A percentile compares a stretch with the other conserved stretches of the same genome.
These are phyloP conservation scores for Dittrichia graveolens DNA, from an alignment of 129 eudicot genomes.

Conservation along the genomic window DNA sequence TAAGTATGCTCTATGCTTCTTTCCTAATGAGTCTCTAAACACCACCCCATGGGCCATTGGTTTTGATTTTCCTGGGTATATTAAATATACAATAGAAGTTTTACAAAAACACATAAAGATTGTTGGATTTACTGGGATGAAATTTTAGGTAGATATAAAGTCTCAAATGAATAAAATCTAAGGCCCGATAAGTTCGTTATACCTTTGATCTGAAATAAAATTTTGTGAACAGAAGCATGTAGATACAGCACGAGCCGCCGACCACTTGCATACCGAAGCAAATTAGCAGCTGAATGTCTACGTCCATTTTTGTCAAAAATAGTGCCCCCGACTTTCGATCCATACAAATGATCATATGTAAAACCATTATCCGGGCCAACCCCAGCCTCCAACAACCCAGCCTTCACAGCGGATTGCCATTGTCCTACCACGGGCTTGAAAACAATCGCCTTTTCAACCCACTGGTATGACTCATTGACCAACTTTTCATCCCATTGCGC, in stretches of 20 bases:
- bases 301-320: slow-evolving; percentile 50
- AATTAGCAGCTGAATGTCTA: slow-evolving; percentile 67
- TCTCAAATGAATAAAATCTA: too few species aligned
- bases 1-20: slow-evolving; percentile 51
- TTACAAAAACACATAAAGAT: too few species aligned
- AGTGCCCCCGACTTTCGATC: slow-evolving; percentile 69
- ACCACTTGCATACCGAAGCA: slow-evolving; percentile 58
- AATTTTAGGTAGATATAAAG: neutral
- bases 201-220: slow-evolving; percentile 57
- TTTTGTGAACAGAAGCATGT: slow-evolving; percentile 60
- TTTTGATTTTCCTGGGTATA: slow-evolving; percentile 38
- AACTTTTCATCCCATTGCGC: slow-evolving; percentile 57
- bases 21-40: slow-evolving; percentile 53
- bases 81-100: neutral
- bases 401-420: slow-evolving; percentile 72
- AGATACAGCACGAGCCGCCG: slow-evolving; percentile 44
- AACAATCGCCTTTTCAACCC: slow-evolving; percentile 67
- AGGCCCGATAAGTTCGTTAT: neutral
- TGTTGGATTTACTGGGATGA: too few species aligned
- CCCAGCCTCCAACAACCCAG: slow-evolving; percentile 62
- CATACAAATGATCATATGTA: slow-evolving; percentile 55
- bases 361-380: slow-evolving; percentile 60
- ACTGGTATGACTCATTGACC: slow-evolving; percentile 52
- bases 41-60: slow-evolving; percentile 62
- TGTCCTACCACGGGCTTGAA: slow-evolving; percentile 55